Percentiles rank a stretch among this genome's conserved stretches.
Conservation (phyloP, 768 basidiomycete species). For the Fomitopsis serialis region DNA sequence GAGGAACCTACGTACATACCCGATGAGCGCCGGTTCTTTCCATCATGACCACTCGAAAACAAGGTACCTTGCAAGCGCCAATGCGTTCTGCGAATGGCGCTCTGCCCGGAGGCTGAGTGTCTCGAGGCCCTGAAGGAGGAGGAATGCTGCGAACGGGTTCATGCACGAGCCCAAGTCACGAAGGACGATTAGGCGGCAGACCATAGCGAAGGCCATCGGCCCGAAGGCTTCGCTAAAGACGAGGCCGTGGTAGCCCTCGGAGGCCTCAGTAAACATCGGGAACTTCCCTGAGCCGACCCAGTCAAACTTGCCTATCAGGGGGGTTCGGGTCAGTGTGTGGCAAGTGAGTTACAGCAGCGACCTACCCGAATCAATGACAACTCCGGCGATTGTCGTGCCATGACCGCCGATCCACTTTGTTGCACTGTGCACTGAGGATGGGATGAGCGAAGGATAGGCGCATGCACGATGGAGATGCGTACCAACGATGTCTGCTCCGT, state of each 20-base stretch:
- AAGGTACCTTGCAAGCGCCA: conserved; percentile 53
- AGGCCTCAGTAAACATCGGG: conserved; percentile 68
- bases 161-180: conserved; percentile 63
- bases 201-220: conserved; percentile 54
- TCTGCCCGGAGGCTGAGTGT: conserved; percentile 68
- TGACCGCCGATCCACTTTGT: conserved; percentile 87
- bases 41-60: neutral
- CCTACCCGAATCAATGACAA: conserved; percentile 65
- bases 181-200: conserved; percentile 57
- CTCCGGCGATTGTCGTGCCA: conserved; percentile 75
- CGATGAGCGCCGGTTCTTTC: neutral
- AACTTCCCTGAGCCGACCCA: conserved; percentile 65
- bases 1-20: conserved; percentile 37
- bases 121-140: conserved; percentile 75
- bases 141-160: conserved; percentile 71
- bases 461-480: neutral
- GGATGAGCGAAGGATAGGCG: neutral
- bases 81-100: conserved; percentile 66
- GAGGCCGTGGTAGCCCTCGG: conserved; percentile 74
- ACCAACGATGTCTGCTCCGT: conserved; percentile 76
- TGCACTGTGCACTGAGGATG: conserved; percentile 55
- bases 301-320: conserved; percentile 57
- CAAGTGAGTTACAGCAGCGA: conserved; percentile 7
- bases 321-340: neutral
- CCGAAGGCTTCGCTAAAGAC: conserved; percentile 66